Conservation (phyloP, 108 stramenopile species). For the Chaetoceros tenuissimus region DNA sequence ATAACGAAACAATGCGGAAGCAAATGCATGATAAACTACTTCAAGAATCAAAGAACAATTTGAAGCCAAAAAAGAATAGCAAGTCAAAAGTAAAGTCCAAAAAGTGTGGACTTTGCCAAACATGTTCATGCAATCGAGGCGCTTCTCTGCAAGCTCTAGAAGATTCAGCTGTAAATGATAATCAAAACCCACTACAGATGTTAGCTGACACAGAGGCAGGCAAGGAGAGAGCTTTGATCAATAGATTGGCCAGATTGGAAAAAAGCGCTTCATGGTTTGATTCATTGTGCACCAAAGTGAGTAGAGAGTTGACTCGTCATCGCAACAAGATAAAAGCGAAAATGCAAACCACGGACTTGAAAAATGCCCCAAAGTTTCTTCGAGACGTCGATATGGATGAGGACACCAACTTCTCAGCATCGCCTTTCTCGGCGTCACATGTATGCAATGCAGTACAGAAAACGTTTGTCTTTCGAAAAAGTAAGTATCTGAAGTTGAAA, state of each 20-base stretch:
- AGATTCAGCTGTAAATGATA: neutral
- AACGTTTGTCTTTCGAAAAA: neutral
- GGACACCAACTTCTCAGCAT: neutral
- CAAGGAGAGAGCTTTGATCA: slow-evolving; percentile 1
- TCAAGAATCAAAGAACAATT: neutral
- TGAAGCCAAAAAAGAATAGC: neutral
- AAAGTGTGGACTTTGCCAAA: neutral
- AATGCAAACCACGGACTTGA: neutral
- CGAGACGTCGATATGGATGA: slow-evolving; percentile 3
- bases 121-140: slow-evolving; percentile 5
- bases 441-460: neutral
- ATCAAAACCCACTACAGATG: neutral
- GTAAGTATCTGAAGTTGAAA: neutral
- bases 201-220: neutral
- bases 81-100: too few relatives aligned
- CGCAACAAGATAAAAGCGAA: neutral
- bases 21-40: neutral
- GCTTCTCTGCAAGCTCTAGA: neutral
- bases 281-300: slow-evolving; percentile 1
- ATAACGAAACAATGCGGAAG: neutral
- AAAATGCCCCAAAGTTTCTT: neutral
- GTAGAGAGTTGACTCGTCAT: slow-evolving; percentile 1
- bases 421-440: neutral
- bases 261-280: slow-evolving; percentile 9
- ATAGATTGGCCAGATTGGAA: slow-evolving; percentile 1